Percentiles rank a stretch among this genome's conserved stretches.
phyloP scores from a whole-genome alignment of 805 yeast species.

The Candida cerambycidarum region DNA sequence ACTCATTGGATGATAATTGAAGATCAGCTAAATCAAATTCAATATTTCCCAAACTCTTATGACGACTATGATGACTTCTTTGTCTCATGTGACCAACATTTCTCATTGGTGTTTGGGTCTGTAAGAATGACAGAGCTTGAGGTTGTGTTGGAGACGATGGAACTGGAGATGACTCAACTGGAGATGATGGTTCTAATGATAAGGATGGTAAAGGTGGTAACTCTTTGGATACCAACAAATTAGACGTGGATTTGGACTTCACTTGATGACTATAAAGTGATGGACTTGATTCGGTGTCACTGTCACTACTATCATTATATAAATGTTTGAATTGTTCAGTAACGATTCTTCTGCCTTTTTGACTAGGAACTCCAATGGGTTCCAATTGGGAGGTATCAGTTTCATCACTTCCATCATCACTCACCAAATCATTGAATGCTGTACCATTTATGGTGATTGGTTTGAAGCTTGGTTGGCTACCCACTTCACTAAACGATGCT shows the following conservation, averaged over 20 bases:
- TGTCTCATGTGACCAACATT: slow-evolving; percentile 4
- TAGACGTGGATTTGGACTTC: slow-evolving; percentile 24
- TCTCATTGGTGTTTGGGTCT: slow-evolving; percentile 19
- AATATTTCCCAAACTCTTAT: slow-evolving; percentile 39
- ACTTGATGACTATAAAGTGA: slow-evolving; percentile 18
- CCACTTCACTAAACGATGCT: slow-evolving; percentile 16
- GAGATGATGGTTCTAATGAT: too few species aligned
- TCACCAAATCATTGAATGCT: slow-evolving; percentile 25
- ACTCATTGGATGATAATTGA: too few species aligned
- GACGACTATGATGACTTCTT: slow-evolving; percentile 35
- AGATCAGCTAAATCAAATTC: slow-evolving; percentile 19
- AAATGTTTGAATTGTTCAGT: slow-evolving; percentile 26
- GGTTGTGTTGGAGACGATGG: too few species aligned
- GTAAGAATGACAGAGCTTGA: too few species aligned
- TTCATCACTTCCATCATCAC: slow-evolving; percentile 17
- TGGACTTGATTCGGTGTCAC: slow-evolving; percentile 28
- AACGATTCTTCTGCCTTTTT: slow-evolving; percentile 28
- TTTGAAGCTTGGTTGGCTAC: slow-evolving; percentile 10
- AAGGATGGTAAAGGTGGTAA: slow-evolving; percentile 18
- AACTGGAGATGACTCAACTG: too few species aligned
- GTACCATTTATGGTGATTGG: slow-evolving; percentile 21
- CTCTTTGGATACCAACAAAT: slow-evolving; percentile 14
- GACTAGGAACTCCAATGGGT: slow-evolving; percentile 38
- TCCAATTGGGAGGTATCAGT: slow-evolving; percentile 20
- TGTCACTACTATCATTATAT: slow-evolving; percentile 22